phyloP scores from a whole-genome alignment of 441 rosid species.

The Manihot esculenta region DNA sequence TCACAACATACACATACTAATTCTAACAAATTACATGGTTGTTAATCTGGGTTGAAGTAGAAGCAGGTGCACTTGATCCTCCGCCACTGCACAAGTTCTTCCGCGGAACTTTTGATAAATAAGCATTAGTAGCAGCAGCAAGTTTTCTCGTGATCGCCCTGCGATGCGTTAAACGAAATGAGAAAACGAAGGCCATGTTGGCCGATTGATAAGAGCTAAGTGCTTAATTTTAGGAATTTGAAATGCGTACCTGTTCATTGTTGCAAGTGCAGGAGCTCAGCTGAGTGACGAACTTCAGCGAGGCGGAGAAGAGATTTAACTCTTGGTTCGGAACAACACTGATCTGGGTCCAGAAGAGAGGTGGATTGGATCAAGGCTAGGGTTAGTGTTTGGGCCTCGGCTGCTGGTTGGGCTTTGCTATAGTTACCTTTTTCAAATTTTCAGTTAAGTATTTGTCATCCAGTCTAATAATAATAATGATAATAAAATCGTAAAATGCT shows the following conservation, averaged over 20 bases:
- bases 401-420: background rate
- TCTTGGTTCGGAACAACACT: background rate
- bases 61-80: slow-evolving; percentile 22
- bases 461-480: too few relatives aligned
- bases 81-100: slow-evolving; percentile 36
- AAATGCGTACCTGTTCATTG: slow-evolving; percentile 28
- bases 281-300: background rate
- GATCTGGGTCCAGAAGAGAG: background rate
- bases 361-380: background rate
- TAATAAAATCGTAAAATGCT: too few relatives aligned
- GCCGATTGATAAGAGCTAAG: background rate
- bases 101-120: slow-evolving; percentile 29
- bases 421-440: too few relatives aligned
- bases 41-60: slow-evolving; percentile 17
- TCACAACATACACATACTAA: too few relatives aligned
- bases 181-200: background rate
- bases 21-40: slow-evolving; percentile 28
- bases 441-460: too few relatives aligned
- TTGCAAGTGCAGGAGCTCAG: background rate
- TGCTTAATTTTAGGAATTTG: background rate
- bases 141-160: slow-evolving; percentile 44
- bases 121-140: slow-evolving; percentile 17
- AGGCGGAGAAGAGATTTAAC: background rate
- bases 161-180: slow-evolving; percentile 1
- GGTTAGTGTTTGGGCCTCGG: background rate